Base-by-base conservation (phyloP, 116 monocot genomes). In the Zostera marina region DNA sequence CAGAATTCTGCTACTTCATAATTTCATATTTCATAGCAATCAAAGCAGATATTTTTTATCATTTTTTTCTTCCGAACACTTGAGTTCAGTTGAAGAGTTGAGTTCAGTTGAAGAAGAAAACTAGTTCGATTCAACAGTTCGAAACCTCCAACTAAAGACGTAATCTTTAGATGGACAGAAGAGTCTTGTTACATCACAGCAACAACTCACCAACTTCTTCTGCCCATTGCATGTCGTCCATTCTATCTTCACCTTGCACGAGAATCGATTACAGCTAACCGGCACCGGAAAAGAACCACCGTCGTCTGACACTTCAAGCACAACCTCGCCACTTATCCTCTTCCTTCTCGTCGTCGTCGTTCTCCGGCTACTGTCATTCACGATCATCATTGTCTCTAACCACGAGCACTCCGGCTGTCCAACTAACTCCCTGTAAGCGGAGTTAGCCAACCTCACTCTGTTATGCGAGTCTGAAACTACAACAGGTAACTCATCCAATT, bases 391-490 rank as follows among this genome's bases (percentile, higher is more conserved):
- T 26, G 73, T 67, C 22, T 80, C 85, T 13, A 98, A 80, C 96
- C 96, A 98, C 23, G 63, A 63, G 64, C 96, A 90, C 68, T 89
- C 80, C 3, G 86, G 96, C 70, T 98, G 96, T 0, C 90, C 90
- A 13, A 98, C 76, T 80, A 98, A 76, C 72, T 77, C 83, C 66
- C 79, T 89, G 68, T 98, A 98, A 6, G 90, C 85, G 0, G 80
- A 85, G 46, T 98, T 98, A 3, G 77, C 74, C 11, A 89, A 61
- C 60, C 85, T 75, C 13, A 98, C 85, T 45, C 74, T 68, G 81
- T 90, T 85, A 46, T 66, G 76, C 3, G 77, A 76, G 72, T 86
- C 90, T 14, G 96, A 85, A 22, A 98, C 66, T 0, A 98, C 73
- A 3, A 85, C 77, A 8, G 96, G 96, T 45, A 78, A 43, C 14